These are phyloP conservation scores for Nemania sp. DNA, from an alignment of 2,329 filamentous ascomycete species.

Conservation along the genomic window DNA sequence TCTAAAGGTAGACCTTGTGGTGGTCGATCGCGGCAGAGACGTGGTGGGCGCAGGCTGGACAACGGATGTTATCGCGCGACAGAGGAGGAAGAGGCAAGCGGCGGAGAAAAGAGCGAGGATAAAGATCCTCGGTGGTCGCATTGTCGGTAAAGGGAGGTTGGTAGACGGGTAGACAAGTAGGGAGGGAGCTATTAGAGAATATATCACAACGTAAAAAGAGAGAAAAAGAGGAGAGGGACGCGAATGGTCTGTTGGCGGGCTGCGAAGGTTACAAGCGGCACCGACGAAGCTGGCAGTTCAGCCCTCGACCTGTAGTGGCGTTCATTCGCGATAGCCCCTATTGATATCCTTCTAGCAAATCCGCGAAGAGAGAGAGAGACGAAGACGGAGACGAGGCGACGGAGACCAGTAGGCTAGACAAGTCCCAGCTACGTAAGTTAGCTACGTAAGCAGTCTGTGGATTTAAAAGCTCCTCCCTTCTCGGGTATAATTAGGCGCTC, in stretches of 20 bases:
- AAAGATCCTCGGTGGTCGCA: constrained; percentile 67
- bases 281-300: constrained; percentile 48
- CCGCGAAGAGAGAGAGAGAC: not conserved
- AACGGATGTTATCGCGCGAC: constrained; percentile 62
- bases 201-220: constrained; percentile 4
- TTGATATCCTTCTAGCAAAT: constrained; percentile 9
- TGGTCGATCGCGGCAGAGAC: constrained; percentile 43
- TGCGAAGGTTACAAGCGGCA: constrained; percentile 21
- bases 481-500: constrained; percentile 12
- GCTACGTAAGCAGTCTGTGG: constrained; percentile 1
- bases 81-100: constrained; percentile 66
- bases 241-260: not conserved
- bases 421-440: constrained; percentile 5
- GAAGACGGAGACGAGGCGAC: no score
- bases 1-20: constrained; percentile 60
- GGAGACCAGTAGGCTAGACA: not conserved
- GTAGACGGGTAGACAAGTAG: no score
- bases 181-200: constrained; percentile 5
- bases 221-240: not conserved
- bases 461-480: constrained; percentile 14
- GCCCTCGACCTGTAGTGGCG: constrained; percentile 39
- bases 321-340: constrained; percentile 43
- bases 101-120: constrained; percentile 66
- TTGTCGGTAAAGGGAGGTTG: constrained; percentile 52
- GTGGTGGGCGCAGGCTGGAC: constrained; percentile 47